phyloP scores from a whole-genome alignment of 2,329 filamentous ascomycete genomes.

The Botrytis pseudocinerea region DNA sequence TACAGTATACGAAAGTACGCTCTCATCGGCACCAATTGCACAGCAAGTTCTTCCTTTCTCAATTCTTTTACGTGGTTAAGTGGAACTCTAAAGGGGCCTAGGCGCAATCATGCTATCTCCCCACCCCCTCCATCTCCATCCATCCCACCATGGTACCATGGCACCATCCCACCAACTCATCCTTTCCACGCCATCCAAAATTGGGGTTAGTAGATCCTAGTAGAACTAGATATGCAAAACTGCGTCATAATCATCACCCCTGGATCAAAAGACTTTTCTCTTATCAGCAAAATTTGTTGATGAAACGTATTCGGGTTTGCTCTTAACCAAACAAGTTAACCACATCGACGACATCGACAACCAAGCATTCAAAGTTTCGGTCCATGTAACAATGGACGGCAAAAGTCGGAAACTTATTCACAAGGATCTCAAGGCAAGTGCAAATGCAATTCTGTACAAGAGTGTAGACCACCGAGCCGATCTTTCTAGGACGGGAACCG shows the following conservation, averaged over 20 bases:
- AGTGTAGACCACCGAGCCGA: slow-evolving; percentile 3
- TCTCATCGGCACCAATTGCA: neutral
- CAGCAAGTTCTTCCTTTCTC: slow-evolving; percentile 1
- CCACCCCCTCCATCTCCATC: neutral
- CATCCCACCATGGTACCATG: neutral
- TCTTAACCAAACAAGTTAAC: neutral
- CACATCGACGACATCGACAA: neutral
- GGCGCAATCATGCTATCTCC: neutral
- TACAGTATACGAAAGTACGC: neutral
- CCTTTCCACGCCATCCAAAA: neutral
- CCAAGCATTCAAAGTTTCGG: neutral
- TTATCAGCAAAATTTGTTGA: neutral
- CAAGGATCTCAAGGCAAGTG: neutral
- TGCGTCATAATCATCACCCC: neutral
- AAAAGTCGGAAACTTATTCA: neutral
- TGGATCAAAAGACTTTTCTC: slow-evolving; percentile 4
- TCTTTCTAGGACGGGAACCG: neutral
- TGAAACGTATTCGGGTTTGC: neutral
- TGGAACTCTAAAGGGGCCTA: neutral
- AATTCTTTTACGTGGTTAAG: slow-evolving; percentile 10
- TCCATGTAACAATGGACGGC: neutral
- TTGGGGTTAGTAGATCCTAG: neutral
- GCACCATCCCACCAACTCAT: slow-evolving; percentile 10
- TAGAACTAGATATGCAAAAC: slow-evolving; percentile 3
- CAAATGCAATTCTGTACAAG: slow-evolving; percentile 1